Conservation (phyloP, 768 basidiomycete genomes). For the Kwoniella mangroviensis region DNA sequence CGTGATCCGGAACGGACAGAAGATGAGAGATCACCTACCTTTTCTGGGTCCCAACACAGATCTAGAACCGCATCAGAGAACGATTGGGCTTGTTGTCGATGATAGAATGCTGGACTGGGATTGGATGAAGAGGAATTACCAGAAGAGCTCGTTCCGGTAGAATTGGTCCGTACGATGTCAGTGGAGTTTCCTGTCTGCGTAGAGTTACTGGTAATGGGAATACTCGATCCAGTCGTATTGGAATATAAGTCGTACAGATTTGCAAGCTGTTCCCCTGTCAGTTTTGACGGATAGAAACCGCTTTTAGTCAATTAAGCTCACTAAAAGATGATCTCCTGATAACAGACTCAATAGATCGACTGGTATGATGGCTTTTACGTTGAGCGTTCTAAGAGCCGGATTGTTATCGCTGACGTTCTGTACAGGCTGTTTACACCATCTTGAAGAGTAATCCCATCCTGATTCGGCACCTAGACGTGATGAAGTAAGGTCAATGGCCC, state of each 20-base stretch:
- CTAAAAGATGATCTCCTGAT: constrained; percentile 61
- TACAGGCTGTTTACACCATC: constrained; percentile 61
- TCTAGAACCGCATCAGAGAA: constrained; percentile 78
- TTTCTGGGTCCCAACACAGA: constrained; percentile 76
- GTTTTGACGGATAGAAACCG: no score
- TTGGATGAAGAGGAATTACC: neutral
- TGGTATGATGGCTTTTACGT: constrained; percentile 71
- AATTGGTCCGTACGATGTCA: constrained; percentile 19
- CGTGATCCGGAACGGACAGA: neutral
- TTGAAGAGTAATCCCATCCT: constrained; percentile 59
- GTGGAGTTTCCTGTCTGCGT: constrained; percentile 6
- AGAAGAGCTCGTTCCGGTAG: constrained; percentile 21
- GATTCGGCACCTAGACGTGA: constrained; percentile 71
- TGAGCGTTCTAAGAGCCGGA: constrained; percentile 71
- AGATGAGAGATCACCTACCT: constrained; percentile 39
- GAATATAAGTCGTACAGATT: constrained; percentile 50
- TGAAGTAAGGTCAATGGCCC: neutral
- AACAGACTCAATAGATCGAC: constrained; percentile 84
- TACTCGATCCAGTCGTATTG: constrained; percentile 27
- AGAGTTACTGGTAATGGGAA: constrained; percentile 25
- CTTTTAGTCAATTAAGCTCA: neutral
- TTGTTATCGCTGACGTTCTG: constrained; percentile 60
- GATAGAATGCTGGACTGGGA: constrained; percentile 58
- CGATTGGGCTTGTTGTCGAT: constrained; percentile 65
- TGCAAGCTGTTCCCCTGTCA: constrained; percentile 35